Percentiles rank a stretch among this genome's conserved stretches.
Conservation (phyloP, 768 basidiomycete genomes). For the Mycena pura region DNA sequence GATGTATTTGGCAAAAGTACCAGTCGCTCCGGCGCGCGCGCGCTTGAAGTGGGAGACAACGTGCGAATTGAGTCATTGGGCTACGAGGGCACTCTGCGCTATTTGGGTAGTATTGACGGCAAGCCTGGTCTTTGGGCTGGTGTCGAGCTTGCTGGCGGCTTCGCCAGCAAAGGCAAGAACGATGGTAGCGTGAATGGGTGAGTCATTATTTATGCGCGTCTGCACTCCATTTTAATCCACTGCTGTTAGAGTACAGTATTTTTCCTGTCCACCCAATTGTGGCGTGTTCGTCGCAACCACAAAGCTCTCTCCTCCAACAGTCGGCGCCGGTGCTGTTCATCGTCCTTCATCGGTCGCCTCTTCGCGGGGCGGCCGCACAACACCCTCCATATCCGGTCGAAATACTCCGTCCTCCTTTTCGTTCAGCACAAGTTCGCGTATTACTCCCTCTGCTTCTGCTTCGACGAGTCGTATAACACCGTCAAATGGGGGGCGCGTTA, state of each 20-base stretch:
- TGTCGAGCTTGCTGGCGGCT: constrained; percentile 86
- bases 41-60: constrained; percentile 77
- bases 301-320: constrained; percentile 83
- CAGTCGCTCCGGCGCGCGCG: constrained; percentile 47
- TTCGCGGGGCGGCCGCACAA: constrained; percentile 64
- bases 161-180: constrained; percentile 93
- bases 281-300: constrained; percentile 89
- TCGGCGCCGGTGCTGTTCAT: constrained; percentile 53
- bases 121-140: constrained; percentile 94
- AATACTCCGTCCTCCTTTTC: constrained; percentile 51
- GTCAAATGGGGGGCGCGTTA: constrained; percentile 54
- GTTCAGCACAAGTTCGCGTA: constrained; percentile 25
- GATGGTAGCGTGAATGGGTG: constrained; percentile 90
- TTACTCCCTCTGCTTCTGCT: constrained; percentile 39
- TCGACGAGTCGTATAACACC: constrained; percentile 49
- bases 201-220: constrained; percentile 40
- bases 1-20: constrained; percentile 58
- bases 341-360: constrained; percentile 87
- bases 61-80: constrained; percentile 90
- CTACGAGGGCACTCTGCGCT: constrained; percentile 83
- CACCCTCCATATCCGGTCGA: constrained; percentile 63
- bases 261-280: constrained; percentile 81
- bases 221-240: constrained; percentile 13
- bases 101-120: constrained; percentile 85
- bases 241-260: constrained; percentile 74